Evolutionary conservation across 495 filamentous ascomycete genomes (phyloP).

Genomic region (Delitschia confertaspora): DNA sequence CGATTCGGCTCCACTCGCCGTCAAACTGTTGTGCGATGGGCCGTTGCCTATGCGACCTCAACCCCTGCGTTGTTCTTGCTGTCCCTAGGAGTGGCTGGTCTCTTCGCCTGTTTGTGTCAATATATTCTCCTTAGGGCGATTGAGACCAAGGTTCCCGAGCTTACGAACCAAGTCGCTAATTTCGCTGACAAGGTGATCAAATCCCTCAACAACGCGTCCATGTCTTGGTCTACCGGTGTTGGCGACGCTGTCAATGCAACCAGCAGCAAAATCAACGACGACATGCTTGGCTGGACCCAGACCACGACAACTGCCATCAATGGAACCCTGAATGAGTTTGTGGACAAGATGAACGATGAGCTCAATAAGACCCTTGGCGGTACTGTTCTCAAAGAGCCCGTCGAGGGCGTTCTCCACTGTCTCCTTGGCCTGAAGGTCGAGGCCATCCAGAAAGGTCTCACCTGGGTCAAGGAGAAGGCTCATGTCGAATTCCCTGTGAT

Average conservation of each 20-base stretch:
- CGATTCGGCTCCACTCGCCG: constrained; percentile 57
- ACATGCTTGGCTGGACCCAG: constrained; percentile 83
- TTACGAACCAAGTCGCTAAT: constrained; percentile 65
- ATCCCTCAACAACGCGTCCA: constrained; percentile 62
- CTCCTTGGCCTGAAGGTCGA: constrained; percentile 36
- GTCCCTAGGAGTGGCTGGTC: constrained; percentile 72
- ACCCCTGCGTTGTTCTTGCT: constrained; percentile 79
- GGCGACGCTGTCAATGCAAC: constrained; percentile 63
- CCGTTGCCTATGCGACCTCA: constrained; percentile 77
- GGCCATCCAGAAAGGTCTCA: constrained; percentile 70
- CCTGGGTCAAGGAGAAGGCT: constrained; percentile 81
- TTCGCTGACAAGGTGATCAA: constrained; percentile 75
- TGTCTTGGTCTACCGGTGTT: constrained; percentile 64
- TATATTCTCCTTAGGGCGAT: constrained; percentile 66
- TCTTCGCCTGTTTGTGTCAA: constrained; percentile 79
- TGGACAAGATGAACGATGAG: constrained; percentile 59
- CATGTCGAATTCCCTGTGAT: constrained; percentile 73
- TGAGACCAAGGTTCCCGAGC: constrained; percentile 63
- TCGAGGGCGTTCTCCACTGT: constrained; percentile 53
- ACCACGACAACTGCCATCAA: constrained; percentile 75
- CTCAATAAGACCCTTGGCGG: constrained; percentile 71
- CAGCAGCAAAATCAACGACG: constrained; percentile 65
- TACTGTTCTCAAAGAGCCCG: constrained; percentile 64
- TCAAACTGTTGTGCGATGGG: constrained; percentile 71
- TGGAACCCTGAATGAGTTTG: constrained; percentile 72